Evolutionary conservation across 768 basidiomycete genomes (phyloP).

Genomic region (Hericium rajendrae): DNA sequence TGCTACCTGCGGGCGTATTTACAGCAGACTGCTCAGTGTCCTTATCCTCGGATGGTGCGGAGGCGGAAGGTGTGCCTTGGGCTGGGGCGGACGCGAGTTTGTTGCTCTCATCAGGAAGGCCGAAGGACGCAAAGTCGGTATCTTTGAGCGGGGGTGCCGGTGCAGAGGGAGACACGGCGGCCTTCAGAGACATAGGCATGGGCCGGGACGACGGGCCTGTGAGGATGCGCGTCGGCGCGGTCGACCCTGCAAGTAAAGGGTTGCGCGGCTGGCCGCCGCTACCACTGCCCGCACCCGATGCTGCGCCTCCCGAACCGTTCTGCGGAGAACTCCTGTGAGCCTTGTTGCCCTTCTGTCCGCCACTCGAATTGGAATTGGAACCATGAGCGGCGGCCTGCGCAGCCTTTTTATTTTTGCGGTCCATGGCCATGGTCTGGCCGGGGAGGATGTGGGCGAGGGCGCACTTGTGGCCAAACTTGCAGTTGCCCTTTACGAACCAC

Average conservation of each 20-base stretch:
- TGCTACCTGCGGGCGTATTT: neutral
- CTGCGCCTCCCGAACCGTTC: slow-evolving; percentile 12
- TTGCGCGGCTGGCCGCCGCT: slow-evolving; percentile 18
- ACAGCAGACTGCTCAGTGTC: slow-evolving; percentile 4
- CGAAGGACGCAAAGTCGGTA: slow-evolving; percentile 65
- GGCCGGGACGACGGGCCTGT: slow-evolving; percentile 41
- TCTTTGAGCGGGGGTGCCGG: slow-evolving; percentile 72
- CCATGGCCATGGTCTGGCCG: slow-evolving; percentile 91
- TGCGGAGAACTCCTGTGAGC: slow-evolving; percentile 28
- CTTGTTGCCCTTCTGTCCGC: slow-evolving; percentile 24
- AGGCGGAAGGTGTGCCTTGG: slow-evolving; percentile 15
- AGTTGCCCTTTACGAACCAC: slow-evolving; percentile 92
- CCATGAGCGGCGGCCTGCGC: slow-evolving; percentile 54
- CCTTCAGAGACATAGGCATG: slow-evolving; percentile 61
- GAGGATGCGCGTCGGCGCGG: slow-evolving; percentile 52
- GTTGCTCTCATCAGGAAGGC: slow-evolving; percentile 50
- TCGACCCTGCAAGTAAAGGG: slow-evolving; percentile 45
- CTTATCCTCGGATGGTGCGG: slow-evolving; percentile 5
- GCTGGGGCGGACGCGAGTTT: slow-evolving; percentile 38
- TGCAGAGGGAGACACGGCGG: slow-evolving; percentile 64
- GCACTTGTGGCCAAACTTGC: slow-evolving; percentile 74
- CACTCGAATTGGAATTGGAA: slow-evolving; percentile 20
- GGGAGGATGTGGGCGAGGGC: slow-evolving; percentile 92
- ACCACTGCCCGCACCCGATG: slow-evolving; percentile 5
- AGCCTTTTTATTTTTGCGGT: slow-evolving; percentile 94